These are phyloP conservation scores for Strigomonas culicis DNA, from an alignment of 208 protist species.

Conservation along the genomic window DNA sequence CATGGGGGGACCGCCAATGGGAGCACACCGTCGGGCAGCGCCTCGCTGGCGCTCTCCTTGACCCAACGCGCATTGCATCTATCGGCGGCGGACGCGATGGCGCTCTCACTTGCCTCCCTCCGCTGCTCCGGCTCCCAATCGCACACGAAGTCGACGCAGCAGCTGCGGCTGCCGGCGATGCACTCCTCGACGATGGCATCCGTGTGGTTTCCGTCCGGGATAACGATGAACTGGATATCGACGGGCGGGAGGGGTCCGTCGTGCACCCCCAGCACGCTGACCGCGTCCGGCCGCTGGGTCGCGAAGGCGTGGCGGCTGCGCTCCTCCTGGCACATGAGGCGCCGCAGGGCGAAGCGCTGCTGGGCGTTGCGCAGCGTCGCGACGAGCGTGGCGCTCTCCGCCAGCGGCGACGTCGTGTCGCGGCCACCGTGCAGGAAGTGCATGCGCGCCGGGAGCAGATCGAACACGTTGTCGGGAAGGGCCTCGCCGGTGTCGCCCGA, in stretches of 20 bases:
- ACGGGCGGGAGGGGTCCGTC: slow-evolving; percentile 17
- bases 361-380: slow-evolving; percentile 56
- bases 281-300: not conserved
- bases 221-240: slow-evolving; percentile 52
- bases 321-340: slow-evolving; percentile 20
- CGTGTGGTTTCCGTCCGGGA: slow-evolving; percentile 57
- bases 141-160: slow-evolving; percentile 72
- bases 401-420: slow-evolving; percentile 69
- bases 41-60: slow-evolving; percentile 10
- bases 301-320: slow-evolving; percentile 23
- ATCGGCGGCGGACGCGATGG: not conserved
- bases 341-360: slow-evolving; percentile 23
- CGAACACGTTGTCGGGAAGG: slow-evolving; percentile 79
- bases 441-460: slow-evolving; percentile 74
- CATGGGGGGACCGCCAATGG: slow-evolving; percentile 46
- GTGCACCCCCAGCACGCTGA: slow-evolving; percentile 2
- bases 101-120: not conserved
- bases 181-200: slow-evolving; percentile 78
- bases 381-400: slow-evolving; percentile 66
- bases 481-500: slow-evolving; percentile 48
- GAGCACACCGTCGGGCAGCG: slow-evolving; percentile 43
- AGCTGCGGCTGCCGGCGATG: slow-evolving; percentile 47
- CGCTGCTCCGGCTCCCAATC: slow-evolving; percentile 45
- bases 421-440: slow-evolving; percentile 82
- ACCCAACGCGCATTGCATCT: too few species aligned